Evolutionary conservation across 495 filamentous ascomycete genomes (phyloP), one percentile per base, ranked within the genome.

Genomic region (Penicillium desertorum): DNA sequence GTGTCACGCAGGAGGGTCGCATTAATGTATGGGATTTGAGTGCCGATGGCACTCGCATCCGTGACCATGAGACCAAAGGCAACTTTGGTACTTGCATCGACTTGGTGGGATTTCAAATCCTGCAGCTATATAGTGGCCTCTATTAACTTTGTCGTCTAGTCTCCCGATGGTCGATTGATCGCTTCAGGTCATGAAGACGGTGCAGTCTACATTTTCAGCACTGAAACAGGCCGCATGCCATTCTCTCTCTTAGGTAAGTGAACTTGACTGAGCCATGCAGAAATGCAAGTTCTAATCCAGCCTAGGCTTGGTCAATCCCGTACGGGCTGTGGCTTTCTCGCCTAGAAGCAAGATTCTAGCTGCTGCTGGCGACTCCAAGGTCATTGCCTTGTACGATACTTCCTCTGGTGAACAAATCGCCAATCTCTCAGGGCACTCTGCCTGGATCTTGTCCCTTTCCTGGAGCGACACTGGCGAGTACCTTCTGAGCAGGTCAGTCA

Each of bases 401-500:
- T 78, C 83, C 34, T 90, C 93, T 58, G 95, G 95, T 19, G 92
- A 97, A 66, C 94, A 96, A 69, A 87, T 97, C 5, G 89, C 86
- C 43, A 96, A 90, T 64, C 76, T 98, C 3, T 78, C 82, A 0
- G 88, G 92, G 0, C 88, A 95, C 62, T 78, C 81, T 1, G 86
- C 89, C 30, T 98, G 93, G 93, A 83, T 98, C 45, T 84, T 93
- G 49, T 88, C 87, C 22, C 77, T 98, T 43, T 88, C 94, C 55
- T 98, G 92, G 92, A 98, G 86, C 68, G 80, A 86, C 61, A 94
- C 89, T n/a, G 94, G 94, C 41, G 93, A 98, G 67, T 96, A 91
- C 71, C 78, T 98, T 34, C 79, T 97, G 6, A 93, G 88, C 69
- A 89, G 92, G 86, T 88, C 71, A 60, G 81, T 76, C 44, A 9